phyloP scores from a whole-genome alignment of 1,284 basidiomycete species.

The Cutaneotrichosporon cyanovorans region DNA sequence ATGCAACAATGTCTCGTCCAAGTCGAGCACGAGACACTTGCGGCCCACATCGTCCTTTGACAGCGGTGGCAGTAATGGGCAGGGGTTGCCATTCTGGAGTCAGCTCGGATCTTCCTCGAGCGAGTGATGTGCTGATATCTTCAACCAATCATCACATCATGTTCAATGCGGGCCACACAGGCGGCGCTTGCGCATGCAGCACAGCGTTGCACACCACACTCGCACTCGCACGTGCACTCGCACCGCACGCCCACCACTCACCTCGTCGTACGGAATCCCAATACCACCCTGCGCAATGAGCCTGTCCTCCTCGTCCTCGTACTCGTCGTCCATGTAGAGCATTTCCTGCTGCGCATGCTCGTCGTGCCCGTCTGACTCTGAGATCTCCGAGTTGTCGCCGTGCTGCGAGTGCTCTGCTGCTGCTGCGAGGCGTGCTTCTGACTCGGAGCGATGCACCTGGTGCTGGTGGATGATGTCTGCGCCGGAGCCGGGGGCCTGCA shows the following conservation, averaged over 20 bases:
- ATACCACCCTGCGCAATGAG: slow-evolving; percentile 72
- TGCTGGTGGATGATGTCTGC: slow-evolving; percentile 31
- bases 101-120: too few species aligned
- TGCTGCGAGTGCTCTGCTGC: slow-evolving; percentile 1
- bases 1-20: slow-evolving; percentile 93
- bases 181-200: too few species aligned
- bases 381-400: slow-evolving; percentile 31
- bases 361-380: slow-evolving; percentile 35
- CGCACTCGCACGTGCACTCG: too few species aligned
- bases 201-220: too few species aligned
- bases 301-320: slow-evolving; percentile 68
- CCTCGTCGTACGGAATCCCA: slow-evolving; percentile 70
- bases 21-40: slow-evolving; percentile 88
- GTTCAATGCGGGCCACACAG: too few species aligned
- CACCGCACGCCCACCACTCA: slow-evolving; percentile 45
- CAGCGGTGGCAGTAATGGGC: slow-evolving; percentile 73
- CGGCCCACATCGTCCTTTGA: slow-evolving; percentile 65
- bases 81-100: slow-evolving; percentile 68
- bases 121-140: too few species aligned
- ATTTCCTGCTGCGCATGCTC: slow-evolving; percentile 48
- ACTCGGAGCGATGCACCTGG: slow-evolving; percentile 28
- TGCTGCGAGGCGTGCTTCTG: slow-evolving; percentile 20
- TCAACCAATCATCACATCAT: too few species aligned
- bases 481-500: slow-evolving; percentile 63
- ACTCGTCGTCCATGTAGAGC: slow-evolving; percentile 47